Evolutionary conservation across 2,329 filamentous ascomycete genomes (phyloP).

Genomic region (Hypoxylon sp.): DNA sequence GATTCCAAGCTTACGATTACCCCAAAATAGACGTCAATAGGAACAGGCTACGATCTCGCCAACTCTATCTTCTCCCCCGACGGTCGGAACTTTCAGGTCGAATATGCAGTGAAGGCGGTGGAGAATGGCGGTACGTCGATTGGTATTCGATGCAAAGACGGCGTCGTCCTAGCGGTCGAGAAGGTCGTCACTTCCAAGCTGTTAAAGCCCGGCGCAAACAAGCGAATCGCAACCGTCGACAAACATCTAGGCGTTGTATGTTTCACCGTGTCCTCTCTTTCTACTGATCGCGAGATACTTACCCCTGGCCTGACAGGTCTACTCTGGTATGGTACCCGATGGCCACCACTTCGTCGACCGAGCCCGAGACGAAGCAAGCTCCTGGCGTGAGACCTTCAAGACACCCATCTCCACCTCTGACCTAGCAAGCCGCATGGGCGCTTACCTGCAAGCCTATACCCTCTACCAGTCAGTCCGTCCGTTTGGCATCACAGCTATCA

Average conservation of each 20-base stretch:
- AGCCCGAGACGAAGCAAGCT: conserved; percentile 91
- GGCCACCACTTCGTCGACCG: conserved; percentile 94
- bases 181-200: conserved; percentile 97
- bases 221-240: conserved; percentile 95
- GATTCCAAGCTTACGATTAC: conserved; percentile 28
- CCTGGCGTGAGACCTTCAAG: conserved; percentile 95
- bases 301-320: conserved; percentile 75
- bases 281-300: conserved; percentile 8
- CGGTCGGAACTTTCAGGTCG: conserved; percentile 98
- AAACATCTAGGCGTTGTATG: conserved; percentile 92
- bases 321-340: conserved; percentile 93
- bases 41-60: conserved; percentile 98
- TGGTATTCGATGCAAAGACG: conserved; percentile 96
- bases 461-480: conserved; percentile 96
- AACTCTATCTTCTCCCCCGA: conserved; percentile 99
- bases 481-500: conserved; percentile 94
- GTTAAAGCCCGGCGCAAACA: conserved; percentile 94
- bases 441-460: conserved; percentile 97
- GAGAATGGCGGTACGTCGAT: conserved; percentile 97
- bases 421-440: conserved; percentile 91
- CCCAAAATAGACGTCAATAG: conserved; percentile 88
- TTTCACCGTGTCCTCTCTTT: conserved; percentile 35
- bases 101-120: conserved; percentile 98
- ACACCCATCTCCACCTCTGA: conserved; percentile 89
- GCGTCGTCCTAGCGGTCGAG: conserved; percentile 94